Evolutionary conservation across 139 green algal genomes (phyloP).

Genomic region (Ettlia oleoabundans): DNA sequence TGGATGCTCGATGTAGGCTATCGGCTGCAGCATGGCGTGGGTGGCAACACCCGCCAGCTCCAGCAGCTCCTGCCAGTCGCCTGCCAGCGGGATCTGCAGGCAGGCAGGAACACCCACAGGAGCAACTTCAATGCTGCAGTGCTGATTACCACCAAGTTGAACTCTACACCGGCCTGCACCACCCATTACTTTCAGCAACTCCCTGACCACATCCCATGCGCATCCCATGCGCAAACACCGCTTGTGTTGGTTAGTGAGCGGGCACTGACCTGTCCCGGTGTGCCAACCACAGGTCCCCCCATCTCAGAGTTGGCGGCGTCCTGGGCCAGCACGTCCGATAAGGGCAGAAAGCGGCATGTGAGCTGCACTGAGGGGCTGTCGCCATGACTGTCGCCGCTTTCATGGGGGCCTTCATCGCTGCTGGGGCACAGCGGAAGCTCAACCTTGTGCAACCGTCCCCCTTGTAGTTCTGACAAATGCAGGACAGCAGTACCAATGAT

Average conservation of each 20-base stretch:
- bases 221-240: background rate
- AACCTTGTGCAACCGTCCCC: background rate
- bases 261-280: constrained; percentile 4
- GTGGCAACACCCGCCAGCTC: constrained; percentile 48
- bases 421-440: background rate
- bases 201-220: too few species aligned
- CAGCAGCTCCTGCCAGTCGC: constrained; percentile 56
- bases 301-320: background rate
- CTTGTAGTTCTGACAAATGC: background rate
- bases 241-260: background rate
- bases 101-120: background rate
- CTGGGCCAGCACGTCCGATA: background rate
- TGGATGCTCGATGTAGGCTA: constrained; percentile 74
- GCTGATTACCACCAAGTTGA: too few species aligned
- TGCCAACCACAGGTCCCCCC: constrained; percentile 27
- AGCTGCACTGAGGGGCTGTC: constrained; percentile 11
- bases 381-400: too few species aligned
- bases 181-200: too few species aligned
- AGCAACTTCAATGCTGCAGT: too few species aligned
- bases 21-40: constrained; percentile 53
- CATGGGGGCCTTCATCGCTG: background rate
- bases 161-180: too few species aligned
- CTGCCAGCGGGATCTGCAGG: constrained; percentile 1
- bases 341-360: constrained; percentile 4
- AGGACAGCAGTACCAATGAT: background rate